Conservation (phyloP, 2,329 filamentous ascomycete species). For the Colletotrichum noveboracense region DNA sequence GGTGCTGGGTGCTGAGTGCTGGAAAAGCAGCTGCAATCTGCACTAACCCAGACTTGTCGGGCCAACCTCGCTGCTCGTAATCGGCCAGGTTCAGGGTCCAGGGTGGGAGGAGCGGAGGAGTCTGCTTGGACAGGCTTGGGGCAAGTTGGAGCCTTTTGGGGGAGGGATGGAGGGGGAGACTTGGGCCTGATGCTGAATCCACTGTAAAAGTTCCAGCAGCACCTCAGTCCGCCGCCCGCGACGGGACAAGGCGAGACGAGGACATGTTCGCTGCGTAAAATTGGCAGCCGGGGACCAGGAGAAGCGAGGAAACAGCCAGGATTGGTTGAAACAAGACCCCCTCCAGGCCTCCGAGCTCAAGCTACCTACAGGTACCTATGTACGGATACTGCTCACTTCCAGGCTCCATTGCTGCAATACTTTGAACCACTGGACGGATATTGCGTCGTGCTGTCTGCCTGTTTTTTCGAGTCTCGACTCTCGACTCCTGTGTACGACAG, state of each 20-base stretch:
- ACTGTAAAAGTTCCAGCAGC: not conserved
- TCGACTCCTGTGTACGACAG: not conserved
- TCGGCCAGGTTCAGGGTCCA: not conserved
- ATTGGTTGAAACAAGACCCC: not conserved
- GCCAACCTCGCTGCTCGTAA: not conserved
- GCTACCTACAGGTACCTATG: not conserved
- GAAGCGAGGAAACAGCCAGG: not conserved
- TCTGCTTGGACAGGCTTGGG: not conserved
- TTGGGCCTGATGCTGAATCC: not conserved
- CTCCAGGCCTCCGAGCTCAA: not conserved
- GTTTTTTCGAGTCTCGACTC: not conserved
- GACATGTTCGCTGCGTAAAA: not conserved
- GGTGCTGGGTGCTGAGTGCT: not conserved
- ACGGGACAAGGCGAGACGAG: not conserved
- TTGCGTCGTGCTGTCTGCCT: not conserved
- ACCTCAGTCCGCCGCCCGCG: not conserved
- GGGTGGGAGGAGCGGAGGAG: not conserved
- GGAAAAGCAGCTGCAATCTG: not conserved
- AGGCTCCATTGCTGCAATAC: not conserved
- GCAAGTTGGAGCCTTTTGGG: not conserved
- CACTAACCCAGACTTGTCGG: not conserved
- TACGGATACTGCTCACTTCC: not conserved
- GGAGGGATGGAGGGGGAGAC: not conserved
- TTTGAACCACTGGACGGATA: not conserved
- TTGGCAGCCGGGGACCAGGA: not conserved